Conservation (phyloP, 805 yeast species). For the Saccharomycopsis sp. region DNA sequence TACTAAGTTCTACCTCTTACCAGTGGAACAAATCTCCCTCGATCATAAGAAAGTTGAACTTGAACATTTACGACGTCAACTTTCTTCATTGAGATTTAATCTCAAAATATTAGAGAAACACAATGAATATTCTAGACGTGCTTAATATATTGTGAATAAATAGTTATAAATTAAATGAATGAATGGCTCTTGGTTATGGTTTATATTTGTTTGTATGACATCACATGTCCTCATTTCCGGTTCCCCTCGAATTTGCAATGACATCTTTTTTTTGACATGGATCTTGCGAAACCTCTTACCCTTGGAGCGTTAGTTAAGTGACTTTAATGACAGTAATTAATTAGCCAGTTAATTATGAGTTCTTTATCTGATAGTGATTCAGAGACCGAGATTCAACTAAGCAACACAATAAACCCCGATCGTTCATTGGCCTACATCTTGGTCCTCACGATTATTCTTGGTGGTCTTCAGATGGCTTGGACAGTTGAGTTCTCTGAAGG, state of each 20-base stretch:
- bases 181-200: neutral
- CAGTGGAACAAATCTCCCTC: slow-evolving; percentile 1
- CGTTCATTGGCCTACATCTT: slow-evolving; percentile 39
- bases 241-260: neutral
- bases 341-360: no score
- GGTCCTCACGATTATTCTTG: slow-evolving; percentile 41
- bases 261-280: neutral
- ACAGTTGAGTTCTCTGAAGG: slow-evolving; percentile 60
- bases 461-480: slow-evolving; percentile 61
- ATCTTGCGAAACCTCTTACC: no score
- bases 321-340: no score
- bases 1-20: slow-evolving; percentile 2
- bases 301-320: no score
- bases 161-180: neutral
- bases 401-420: slow-evolving; percentile 33
- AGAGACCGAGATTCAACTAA: slow-evolving; percentile 4
- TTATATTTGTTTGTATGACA: no score
- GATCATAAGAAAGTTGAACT: slow-evolving; percentile 3
- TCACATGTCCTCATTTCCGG: no score
- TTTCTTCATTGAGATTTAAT: slow-evolving; percentile 4
- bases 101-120: slow-evolving; percentile 3
- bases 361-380: no score
- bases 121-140: no score
- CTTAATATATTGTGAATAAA: no score
- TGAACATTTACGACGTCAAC: slow-evolving; percentile 7